Percentiles rank a stretch among this genome's conserved stretches.
Conservation (phyloP, 1,284 basidiomycete genomes). For the Crepidotus sp. region DNA sequence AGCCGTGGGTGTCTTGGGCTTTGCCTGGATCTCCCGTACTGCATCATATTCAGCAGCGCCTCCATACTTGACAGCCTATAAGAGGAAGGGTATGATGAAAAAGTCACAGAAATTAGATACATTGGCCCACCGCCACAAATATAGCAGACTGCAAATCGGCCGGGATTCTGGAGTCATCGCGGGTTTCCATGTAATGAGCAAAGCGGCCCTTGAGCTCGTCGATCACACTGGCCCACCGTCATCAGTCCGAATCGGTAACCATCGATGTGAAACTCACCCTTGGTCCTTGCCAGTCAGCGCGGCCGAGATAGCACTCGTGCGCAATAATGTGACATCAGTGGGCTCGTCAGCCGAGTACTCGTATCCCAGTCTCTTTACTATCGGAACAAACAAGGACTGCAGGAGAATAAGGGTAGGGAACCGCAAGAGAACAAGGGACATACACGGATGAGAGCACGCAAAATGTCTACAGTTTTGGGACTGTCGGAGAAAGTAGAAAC, state of each 20-base stretch:
- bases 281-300: slow-evolving; percentile 59
- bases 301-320: slow-evolving; percentile 67
- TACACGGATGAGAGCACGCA: slow-evolving; percentile 61
- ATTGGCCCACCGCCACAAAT: slow-evolving; percentile 28
- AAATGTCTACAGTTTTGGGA: slow-evolving; percentile 44
- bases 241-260: slow-evolving; percentile 1
- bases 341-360: slow-evolving; percentile 66
- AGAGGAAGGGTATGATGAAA: slow-evolving; percentile 15
- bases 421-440: slow-evolving; percentile 18
- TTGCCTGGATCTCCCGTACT: slow-evolving; percentile 60
- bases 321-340: slow-evolving; percentile 65
- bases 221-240: slow-evolving; percentile 47
- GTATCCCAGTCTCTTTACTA: slow-evolving; percentile 77
- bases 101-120: not conserved
- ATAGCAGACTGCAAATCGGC: slow-evolving; percentile 58
- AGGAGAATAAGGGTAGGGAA: slow-evolving; percentile 7
- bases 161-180: slow-evolving; percentile 76
- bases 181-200: slow-evolving; percentile 58
- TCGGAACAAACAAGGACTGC: slow-evolving; percentile 68
- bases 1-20: slow-evolving; percentile 66
- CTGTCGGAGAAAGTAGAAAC: slow-evolving; percentile 85
- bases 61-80: slow-evolving; percentile 62
- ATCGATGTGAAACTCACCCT: slow-evolving; percentile 29
- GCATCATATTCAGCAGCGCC: slow-evolving; percentile 75
- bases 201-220: slow-evolving; percentile 73